A percentile compares a stretch with the other conserved stretches of the same genome.
These are phyloP conservation scores for Cruciata laevipes DNA, from an alignment of 257 asterid genomes.

Conservation along the genomic window DNA sequence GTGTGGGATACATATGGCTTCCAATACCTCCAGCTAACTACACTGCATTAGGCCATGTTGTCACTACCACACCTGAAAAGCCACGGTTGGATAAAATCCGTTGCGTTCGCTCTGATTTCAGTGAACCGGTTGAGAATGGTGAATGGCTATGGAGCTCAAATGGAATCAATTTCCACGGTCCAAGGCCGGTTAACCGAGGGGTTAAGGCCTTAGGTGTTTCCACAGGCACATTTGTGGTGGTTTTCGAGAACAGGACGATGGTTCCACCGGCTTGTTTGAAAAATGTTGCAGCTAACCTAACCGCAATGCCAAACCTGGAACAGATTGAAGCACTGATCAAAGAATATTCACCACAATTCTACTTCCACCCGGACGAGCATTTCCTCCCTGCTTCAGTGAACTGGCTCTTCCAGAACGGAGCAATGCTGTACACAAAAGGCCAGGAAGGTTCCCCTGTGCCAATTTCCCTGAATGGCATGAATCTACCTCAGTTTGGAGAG, in stretches of 20 bases:
- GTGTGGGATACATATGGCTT: constrained; percentile 28
- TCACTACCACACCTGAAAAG: constrained; percentile 24
- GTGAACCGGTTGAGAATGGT: constrained; percentile 21
- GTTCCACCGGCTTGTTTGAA: constrained; percentile 40
- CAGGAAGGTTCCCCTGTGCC: constrained; percentile 44
- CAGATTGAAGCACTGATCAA: constrained; percentile 46
- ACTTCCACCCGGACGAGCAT: constrained; percentile 64
- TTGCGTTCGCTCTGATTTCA: constrained; percentile 28
- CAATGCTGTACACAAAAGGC: constrained; percentile 49
- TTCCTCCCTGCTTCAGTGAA: constrained; percentile 61
- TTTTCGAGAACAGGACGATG: constrained; percentile 24
- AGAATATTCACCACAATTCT: constrained; percentile 49
- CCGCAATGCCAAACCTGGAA: constrained; percentile 50
- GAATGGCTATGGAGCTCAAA: constrained; percentile 45
- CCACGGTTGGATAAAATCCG: constrained; percentile 34
- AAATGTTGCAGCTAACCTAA: constrained; percentile 22
- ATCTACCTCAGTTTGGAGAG: constrained; percentile 67
- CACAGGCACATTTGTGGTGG: constrained; percentile 43
- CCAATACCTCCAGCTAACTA: constrained; percentile 34
- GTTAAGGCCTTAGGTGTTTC: constrained; percentile 35
- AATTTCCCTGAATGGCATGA: constrained; percentile 44
- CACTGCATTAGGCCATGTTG: constrained; percentile 22
- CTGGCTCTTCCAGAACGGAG: constrained; percentile 80
- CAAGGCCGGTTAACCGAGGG: constrained; percentile 54
- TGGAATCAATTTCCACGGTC: constrained; percentile 28